Evolutionary conservation across 352 stramenopile species (phyloP).

Genomic region (Phytophthora hybrid): DNA sequence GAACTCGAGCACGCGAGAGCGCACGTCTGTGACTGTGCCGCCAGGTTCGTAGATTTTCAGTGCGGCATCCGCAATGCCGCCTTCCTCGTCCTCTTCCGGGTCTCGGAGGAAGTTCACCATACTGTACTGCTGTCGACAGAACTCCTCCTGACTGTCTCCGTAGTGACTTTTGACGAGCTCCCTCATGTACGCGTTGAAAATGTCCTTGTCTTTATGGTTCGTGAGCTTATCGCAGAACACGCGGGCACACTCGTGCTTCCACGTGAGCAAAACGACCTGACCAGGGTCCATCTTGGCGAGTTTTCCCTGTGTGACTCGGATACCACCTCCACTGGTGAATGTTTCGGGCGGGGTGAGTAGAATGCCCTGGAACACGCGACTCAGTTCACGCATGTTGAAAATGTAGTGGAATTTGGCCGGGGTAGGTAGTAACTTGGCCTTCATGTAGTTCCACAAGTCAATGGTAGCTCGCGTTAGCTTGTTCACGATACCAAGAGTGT

Average conservation of each 20-base stretch:
- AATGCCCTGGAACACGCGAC: conserved; percentile 98
- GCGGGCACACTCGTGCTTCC: conserved; percentile 98
- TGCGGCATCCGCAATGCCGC: conserved; percentile 93
- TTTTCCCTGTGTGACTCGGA: conserved; percentile 86
- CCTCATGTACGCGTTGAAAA: conserved; percentile 93
- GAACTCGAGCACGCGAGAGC: conserved; percentile 94
- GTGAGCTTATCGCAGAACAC: conserved; percentile 99
- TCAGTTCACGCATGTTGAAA: conserved; percentile 99
- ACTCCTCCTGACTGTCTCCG: conserved; percentile 84
- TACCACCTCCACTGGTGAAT: conserved; percentile 91
- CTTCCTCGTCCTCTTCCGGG: conserved; percentile 97
- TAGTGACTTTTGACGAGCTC: conserved; percentile 93
- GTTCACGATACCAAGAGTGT: conserved; percentile 86
- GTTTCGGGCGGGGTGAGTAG: conserved; percentile 96
- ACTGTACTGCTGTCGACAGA: conserved; percentile 81
- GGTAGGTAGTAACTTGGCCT: conserved; percentile 97
- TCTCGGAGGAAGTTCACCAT: conserved; percentile 99
- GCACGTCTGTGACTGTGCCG: conserved; percentile 93
- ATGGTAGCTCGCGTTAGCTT: conserved; percentile 97
- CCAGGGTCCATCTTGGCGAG: conserved; percentile 91
- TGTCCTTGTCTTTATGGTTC: conserved; percentile 97
- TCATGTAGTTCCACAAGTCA: conserved; percentile 97
- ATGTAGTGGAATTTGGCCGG: conserved; percentile 99
- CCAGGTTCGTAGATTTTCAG: conserved; percentile 98
- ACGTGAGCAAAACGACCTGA: conserved; percentile 95